Evolutionary conservation across 208 protist genomes (phyloP), one percentile per base, ranked within the genome.

Genomic region (Naegleria fowleri): DNA sequence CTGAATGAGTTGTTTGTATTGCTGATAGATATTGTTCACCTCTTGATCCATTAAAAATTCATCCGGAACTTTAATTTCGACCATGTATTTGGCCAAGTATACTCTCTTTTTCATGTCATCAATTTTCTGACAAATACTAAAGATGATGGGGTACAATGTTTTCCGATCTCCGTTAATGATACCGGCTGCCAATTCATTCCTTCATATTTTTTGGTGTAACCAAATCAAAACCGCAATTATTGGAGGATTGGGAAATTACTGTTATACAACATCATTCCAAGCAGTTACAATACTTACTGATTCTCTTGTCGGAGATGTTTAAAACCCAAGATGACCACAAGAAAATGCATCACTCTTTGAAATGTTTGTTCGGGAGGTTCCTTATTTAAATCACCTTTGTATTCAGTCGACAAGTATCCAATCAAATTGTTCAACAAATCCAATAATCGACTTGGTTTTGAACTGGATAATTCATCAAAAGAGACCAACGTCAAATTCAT

Each of bases 41-140:
- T 84, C 88, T 51, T 15, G 19, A 58, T 76, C 25, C n/a, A 76
- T 40, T 19, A 90, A 76, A n/a, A 90, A 76, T 58, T 90, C 88
- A 55, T 90, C 51, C 36, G 88, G 88, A 9, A 90, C 38, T 29
- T 90, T 86, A 19, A 90, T 39, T 19, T 84, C 76, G 0, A 76
- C 48, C 41, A 90, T 15, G 39, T 59, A 90, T 38, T 59, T 90
- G 33, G 88, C 19, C 19, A 90, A 58, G n/a, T 90, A 90, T 13
- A 90, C 88, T 33, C 51, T 48, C 22, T n/a, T 90, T 40, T 58
- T 25, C 9, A 43, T 29, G 29, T 90, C 88, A 16, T 84, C 43
- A 38, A 76, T 38, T 58, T 76, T 59, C 16, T 25, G 4, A 15
- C 19, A 58, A 13, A 90, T 55, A 15, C 16, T 51, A 41, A 76